Evolutionary conservation across 1,284 basidiomycete genomes (phyloP), one percentile per base, ranked within the genome.

Genomic region (Tilletia caries): DNA sequence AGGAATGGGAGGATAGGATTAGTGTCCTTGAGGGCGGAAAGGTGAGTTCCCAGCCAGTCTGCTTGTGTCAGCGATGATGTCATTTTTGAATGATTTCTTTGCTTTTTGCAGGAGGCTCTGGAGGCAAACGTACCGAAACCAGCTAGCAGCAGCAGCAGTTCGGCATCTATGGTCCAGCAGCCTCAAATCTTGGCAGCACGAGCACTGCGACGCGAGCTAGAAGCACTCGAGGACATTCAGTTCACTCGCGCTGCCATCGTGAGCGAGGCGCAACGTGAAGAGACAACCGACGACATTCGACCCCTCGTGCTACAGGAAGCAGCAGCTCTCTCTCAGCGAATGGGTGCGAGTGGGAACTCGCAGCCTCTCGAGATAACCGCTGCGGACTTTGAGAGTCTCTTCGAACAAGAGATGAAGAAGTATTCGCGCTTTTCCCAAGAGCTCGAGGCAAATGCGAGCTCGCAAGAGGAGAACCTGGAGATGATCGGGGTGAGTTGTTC

Each of bases 401-500:
- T 91, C 34, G 91, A 94, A 68, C 87, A 89, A 71, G 90, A 91
- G 74, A 83, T 97, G 67, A 86, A 86, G 0, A 95, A 94, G 84
- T 96, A 92, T 75, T 90, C 93, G 68, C 88, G 87, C 71, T 91
- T 91, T 78, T 85, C 89, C 23, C 83, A 86, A 54, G 89, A 89
- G 68, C 86, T 97, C 69, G 86, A 85, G 20, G 88, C 87, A 23
- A 88, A 89, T 37, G 87, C 86, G 64, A 82, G 84, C 70, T 88
- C 87, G 75, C 93, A 95, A 78, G 86, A 87, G 48, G 86, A 86
- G 20, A 80, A 93, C 5, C 83, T 96, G 15, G 86, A 87, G 15
- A 86, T 87, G 43, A 89, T 96, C 75, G 86, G 88, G 86, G 92
- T 91, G 71, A 73, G 87, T 64, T 2, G 0, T 12, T 8, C 23